Evolutionary conservation across 768 basidiomycete genomes (phyloP).

Genomic region (Kwoniella shandongensis): DNA sequence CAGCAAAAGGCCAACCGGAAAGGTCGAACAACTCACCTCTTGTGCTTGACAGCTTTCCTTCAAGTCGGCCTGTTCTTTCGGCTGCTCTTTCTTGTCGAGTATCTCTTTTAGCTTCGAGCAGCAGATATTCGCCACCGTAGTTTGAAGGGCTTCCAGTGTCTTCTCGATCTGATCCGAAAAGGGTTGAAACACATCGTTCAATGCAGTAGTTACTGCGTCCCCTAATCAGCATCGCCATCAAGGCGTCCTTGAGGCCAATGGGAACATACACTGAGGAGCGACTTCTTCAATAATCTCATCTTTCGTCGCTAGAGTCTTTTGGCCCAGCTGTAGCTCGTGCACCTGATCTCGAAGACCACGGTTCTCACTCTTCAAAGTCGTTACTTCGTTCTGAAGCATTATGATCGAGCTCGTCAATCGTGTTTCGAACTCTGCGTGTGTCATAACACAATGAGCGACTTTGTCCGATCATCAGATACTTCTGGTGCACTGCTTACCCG

Average conservation of each 20-base stretch:
- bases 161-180: slow-evolving; percentile 11
- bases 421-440: not conserved
- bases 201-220: slow-evolving; percentile 19
- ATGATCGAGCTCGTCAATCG: not conserved
- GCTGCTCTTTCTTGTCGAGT: slow-evolving; percentile 11
- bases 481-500: not conserved
- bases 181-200: slow-evolving; percentile 19
- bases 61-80: not conserved
- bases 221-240: slow-evolving; percentile 7
- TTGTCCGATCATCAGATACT: not conserved
- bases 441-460: not conserved
- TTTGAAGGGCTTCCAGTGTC: not conserved
- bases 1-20: not conserved
- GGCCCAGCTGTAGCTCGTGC: slow-evolving; percentile 33
- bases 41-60: no score
- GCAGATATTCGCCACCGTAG: not conserved
- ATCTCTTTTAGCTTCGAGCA: slow-evolving; percentile 6
- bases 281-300: slow-evolving; percentile 37
- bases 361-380: slow-evolving; percentile 10
- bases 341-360: slow-evolving; percentile 29
- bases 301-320: slow-evolving; percentile 29
- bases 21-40: not conserved
- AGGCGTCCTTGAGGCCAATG: no score
- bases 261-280: slow-evolving; percentile 26
- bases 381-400: not conserved